Evolutionary conservation across 2,329 filamentous ascomycete species (phyloP), one percentile per base, ranked within the genome.

Genomic region (Cercospora citrullina): DNA sequence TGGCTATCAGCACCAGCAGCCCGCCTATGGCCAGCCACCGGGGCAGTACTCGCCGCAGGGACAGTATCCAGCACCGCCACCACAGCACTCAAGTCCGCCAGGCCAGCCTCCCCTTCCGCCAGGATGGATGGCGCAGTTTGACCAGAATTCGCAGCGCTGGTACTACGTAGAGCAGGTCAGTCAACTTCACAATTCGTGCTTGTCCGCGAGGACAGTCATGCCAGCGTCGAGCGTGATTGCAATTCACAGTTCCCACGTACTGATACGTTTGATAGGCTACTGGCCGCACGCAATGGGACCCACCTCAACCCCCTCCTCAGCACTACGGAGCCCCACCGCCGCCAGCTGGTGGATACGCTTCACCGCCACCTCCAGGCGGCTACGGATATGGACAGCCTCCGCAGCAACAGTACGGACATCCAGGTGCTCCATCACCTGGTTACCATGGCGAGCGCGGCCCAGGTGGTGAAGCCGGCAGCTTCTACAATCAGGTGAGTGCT

Each of bases 101-200:
- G 69, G 68, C 23, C 72, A 71, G 42, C 84, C 88, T 26, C 81
- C 85, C 68, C 80, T 90, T 71, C 84, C 89, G 26, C 75, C 82
- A 60, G 89, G 89, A 72, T 91, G 89, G 89, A 80, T 81, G 30
- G 82, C 87, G 26, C 85, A 89, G 77, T 91, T 85, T 79, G 89
- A 91, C 71, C 84, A 86, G 66, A 82, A 81, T 67, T 81, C 83
- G 68, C 86, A 89, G 75, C 86, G 87, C 65, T 90, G 87, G 81
- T 91, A 87, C 80, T 91, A 89, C 74, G 82, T 87, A 66, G 87
- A 91, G 77, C 80, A 87, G 61, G 61, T 63, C 26, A 26, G 61
- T 57, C 21, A 26, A 28, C n/a, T 28, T 16, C n/a, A 6, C 30
- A 26, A 12, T 53, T 31, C 39, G 18, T 10, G 18, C 42, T 33